Evolutionary conservation across 257 asterid species (phyloP), one percentile per base, ranked within the genome.

Genomic region (Nicotiana noctiflora): DNA sequence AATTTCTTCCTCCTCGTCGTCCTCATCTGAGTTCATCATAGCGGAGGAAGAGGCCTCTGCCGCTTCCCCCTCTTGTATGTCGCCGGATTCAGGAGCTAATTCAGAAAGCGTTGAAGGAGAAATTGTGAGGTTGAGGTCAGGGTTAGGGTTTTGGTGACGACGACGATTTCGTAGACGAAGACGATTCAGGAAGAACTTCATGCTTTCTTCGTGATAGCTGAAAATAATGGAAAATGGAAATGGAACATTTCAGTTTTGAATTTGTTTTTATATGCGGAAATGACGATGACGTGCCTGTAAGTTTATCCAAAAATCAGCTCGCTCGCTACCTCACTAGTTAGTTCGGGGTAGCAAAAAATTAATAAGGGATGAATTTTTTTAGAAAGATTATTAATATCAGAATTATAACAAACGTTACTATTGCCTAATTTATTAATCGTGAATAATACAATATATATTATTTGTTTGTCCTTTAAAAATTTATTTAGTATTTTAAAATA

Each of bases 1-100:
- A n/a, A 14, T 23, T 46, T 72, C 79, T 8, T 82, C 85, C 21
- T 75, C 86, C 76, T 76, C 86, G 70, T 19, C 82, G 1, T 19
- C 70, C 18, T 23, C 64, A 76, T 56, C 81, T 4, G 78, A 23
- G 17, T 25, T 74, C n/a, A 74, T 15, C 62, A 49, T 37, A 21
- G 40, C 60, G 62, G 62, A 56, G 61, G 79, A 15, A 18, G 72
- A 49, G 68, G 29, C 4, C 7, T 19, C 19, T 10, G 8, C 3
- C 2, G 31, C 14, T 70, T 70, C 37, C 21, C 21, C 37, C 21
- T 11, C 19, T 13, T 29, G 57, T 6, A 56, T 34, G 12, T 46
- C 61, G 21, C 32, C 76, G 75, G 75, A 3, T 31, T 44, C 37
- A 17, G 82, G 2, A 60, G 75, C 75, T 46, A 46, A 44, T 10